Evolutionary conservation across 108 stramenopile species (phyloP), one percentile per base, ranked within the genome.

Genomic region (Stephanodiscus triporus): DNA sequence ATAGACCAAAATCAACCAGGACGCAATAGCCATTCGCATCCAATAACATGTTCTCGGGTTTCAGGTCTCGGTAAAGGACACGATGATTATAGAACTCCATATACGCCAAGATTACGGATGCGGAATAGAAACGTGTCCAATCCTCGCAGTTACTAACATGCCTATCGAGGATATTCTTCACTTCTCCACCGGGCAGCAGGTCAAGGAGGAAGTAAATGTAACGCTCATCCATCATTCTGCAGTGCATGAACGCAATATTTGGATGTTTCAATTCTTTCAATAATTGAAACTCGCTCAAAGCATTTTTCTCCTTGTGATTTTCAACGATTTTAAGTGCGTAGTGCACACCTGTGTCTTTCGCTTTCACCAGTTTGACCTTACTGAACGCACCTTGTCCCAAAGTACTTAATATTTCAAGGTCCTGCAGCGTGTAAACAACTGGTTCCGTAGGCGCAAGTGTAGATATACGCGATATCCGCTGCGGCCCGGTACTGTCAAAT

Each of bases 11-110:
- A 74, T 90, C 89, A 30, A 85, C 75, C 26, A 90, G 19, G 53
- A 88, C 84, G 24, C 84, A 64, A 75, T 81, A 86, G 19, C 89
- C 89, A 32, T 65, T 54, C 6, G 29, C 24, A 59, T 88, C 84
- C 20, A 90, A 57, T 65, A 87, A 72, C 10, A 90, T 45, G 58
- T 86, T 86, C 55, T 87, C 86, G 0, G 87, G 85, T 72, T 88
- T 88, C 24, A 88, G 47, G 66, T 88, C 95, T 30, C 97, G 91
- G 76, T 98, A 96, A 11, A 88, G 89, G 57, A 99, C 94, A 42
- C 72, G 72, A 5, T 85, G 82, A 10, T 75, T 68, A 65, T 88
- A 87, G 61, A 88, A 43, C 50, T 87, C 80, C 16, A 59, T 42
- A 34, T 70, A 84, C 8, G 81, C 84, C 32, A 80, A 78, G 22